Percentiles rank a stretch among this genome's conserved stretches.
These are phyloP conservation scores for Mariannaea elegans DNA, from an alignment of 2,329 filamentous ascomycete genomes.

Conservation along the genomic window DNA sequence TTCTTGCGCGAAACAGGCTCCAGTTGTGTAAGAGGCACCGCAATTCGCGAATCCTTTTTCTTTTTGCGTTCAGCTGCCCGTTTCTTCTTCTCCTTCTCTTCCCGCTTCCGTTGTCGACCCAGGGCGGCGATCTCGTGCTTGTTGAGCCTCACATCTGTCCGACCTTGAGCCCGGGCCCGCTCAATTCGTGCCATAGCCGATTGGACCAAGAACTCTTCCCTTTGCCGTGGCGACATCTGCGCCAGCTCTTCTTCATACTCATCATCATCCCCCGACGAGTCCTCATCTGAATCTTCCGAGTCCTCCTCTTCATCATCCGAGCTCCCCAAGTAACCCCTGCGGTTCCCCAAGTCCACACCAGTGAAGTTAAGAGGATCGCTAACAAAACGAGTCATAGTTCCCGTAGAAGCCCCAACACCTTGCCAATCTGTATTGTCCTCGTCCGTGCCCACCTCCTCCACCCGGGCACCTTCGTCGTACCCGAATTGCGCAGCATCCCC, in stretches of 20 bases:
- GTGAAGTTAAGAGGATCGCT: conserved; percentile 71
- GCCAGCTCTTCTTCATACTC: conserved; percentile 61
- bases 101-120: conserved; percentile 71
- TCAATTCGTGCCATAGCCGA: conserved; percentile 83
- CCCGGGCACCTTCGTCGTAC: conserved; percentile 50
- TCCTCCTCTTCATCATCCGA: conserved; percentile 45
- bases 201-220: conserved; percentile 80
- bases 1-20: conserved; percentile 53
- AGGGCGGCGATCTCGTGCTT: conserved; percentile 83
- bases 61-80: conserved; percentile 49
- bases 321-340: conserved; percentile 47
- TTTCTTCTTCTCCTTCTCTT: conserved; percentile 53
- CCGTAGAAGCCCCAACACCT: conserved; percentile 60
- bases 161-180: conserved; percentile 78
- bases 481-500: conserved; percentile 52
- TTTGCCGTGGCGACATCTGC: conserved; percentile 66
- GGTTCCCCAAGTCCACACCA: conserved; percentile 64
- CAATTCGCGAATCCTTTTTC: conserved; percentile 57
- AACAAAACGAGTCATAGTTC: conserved; percentile 58
- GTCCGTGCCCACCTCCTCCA: conserved; percentile 75
- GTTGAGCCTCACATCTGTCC: conserved; percentile 80
- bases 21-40: conserved; percentile 63
- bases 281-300: conserved; percentile 48
- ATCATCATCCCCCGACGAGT: conserved; percentile 44
- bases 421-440: conserved; percentile 65